Evolutionary conservation across 1,284 basidiomycete species (phyloP).

Genomic region (Pseudozyma flocculosa): DNA sequence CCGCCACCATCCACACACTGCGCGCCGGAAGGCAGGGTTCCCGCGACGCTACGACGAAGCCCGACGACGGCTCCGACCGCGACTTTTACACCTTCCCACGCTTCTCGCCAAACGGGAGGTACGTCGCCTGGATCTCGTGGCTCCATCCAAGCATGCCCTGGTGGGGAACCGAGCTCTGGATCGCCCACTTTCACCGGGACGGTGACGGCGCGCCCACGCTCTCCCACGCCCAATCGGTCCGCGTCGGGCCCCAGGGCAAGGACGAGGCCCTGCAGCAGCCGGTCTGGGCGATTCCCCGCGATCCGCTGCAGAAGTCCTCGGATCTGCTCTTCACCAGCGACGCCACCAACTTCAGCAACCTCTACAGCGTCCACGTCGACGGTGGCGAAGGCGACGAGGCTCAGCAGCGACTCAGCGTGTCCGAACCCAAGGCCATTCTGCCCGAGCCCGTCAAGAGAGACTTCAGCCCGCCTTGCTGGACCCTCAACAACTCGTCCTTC

Average conservation of each 20-base stretch:
- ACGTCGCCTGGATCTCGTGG: constrained; percentile 73
- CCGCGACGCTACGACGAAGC: constrained; percentile 58
- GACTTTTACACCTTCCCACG: constrained; percentile 69
- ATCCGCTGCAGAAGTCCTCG: constrained; percentile 56
- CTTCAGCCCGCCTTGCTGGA: constrained; percentile 67
- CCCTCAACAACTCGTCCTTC: constrained; percentile 58
- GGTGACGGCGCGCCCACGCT: constrained; percentile 1
- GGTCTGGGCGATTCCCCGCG: constrained; percentile 63
- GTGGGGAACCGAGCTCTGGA: constrained; percentile 68
- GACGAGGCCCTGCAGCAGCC: constrained; percentile 55
- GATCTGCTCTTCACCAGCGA: constrained; percentile 71
- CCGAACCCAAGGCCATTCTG: constrained; percentile 58
- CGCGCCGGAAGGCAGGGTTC: constrained; percentile 46
- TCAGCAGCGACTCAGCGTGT: constrained; percentile 26
- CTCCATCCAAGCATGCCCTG: constrained; percentile 75
- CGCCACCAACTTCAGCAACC: constrained; percentile 70
- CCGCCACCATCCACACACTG: constrained; percentile 17
- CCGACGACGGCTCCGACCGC: constrained; percentile 57
- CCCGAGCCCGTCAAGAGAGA: constrained; percentile 63
- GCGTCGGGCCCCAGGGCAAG: constrained; percentile 11
- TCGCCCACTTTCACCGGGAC: constrained; percentile 60
- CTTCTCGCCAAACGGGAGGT: constrained; percentile 70
- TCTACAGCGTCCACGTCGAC: constrained; percentile 62
- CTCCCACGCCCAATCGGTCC: constrained; percentile 10
- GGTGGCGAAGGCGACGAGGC: too few relatives aligned